These are phyloP conservation scores for Macrolepiota dolichaula DNA, from an alignment of 768 basidiomycete species.

Conservation along the genomic window DNA sequence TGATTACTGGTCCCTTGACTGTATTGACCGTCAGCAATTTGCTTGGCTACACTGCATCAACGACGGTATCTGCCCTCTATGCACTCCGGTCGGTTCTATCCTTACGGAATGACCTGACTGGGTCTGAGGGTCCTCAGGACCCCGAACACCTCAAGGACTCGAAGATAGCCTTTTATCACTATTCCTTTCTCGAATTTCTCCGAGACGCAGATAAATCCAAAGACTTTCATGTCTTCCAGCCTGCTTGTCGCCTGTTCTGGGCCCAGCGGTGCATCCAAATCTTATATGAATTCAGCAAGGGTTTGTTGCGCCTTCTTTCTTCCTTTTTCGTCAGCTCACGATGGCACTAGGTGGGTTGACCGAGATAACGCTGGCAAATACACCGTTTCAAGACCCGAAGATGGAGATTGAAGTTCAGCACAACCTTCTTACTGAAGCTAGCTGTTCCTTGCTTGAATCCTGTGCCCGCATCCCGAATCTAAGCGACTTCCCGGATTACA, in stretches of 20 bases:
- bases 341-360: neutral
- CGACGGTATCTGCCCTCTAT: neutral
- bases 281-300: neutral
- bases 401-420: neutral
- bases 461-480: constrained; percentile 1
- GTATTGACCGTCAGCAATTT: neutral
- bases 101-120: neutral
- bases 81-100: constrained; percentile 1
- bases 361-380: neutral
- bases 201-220: neutral
- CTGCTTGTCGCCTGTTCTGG: neutral
- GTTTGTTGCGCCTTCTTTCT: neutral
- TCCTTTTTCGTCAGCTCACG: neutral
- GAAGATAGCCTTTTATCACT: constrained; percentile 3
- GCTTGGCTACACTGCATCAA: constrained; percentile 1
- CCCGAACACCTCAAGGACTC: neutral
- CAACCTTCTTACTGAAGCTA: neutral
- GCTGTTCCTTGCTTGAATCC: constrained; percentile 3
- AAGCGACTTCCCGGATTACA: neutral
- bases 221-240: constrained; percentile 1
- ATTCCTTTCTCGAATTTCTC: constrained; percentile 8
- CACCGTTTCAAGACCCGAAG: neutral
- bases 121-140: neutral
- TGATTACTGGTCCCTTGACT: neutral
- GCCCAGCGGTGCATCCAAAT: constrained; percentile 2